Evolutionary conservation across 2,329 filamentous ascomycete species (phyloP).

Genomic region (Sarocladium brachiariae): DNA sequence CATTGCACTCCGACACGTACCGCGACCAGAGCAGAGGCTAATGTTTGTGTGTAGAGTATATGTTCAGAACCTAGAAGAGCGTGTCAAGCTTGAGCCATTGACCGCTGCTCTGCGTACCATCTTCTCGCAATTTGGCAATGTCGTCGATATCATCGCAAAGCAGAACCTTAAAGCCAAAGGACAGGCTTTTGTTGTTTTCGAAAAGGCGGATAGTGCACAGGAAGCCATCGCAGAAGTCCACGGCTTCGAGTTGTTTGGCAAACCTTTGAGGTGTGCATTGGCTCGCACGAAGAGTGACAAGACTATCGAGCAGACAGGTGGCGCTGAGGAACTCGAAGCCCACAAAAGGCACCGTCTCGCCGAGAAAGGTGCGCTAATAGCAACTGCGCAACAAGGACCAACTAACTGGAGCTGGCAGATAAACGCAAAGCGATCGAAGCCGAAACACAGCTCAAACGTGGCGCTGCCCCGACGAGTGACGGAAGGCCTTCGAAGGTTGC

Average conservation of each 20-base stretch:
- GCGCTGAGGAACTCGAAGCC: slow-evolving; percentile 72
- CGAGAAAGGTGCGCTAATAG: slow-evolving; percentile 70
- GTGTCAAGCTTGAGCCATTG: slow-evolving; percentile 73
- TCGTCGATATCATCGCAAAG: slow-evolving; percentile 82
- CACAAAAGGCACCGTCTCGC: slow-evolving; percentile 80
- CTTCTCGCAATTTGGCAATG: slow-evolving; percentile 82
- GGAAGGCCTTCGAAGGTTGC: slow-evolving; percentile 61
- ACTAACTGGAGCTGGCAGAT: slow-evolving; percentile 31
- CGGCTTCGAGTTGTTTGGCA: slow-evolving; percentile 88
- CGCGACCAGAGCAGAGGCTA: slow-evolving; percentile 27
- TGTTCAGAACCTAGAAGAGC: slow-evolving; percentile 84
- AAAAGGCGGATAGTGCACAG: slow-evolving; percentile 68
- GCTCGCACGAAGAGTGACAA: slow-evolving; percentile 83
- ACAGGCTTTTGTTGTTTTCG: slow-evolving; percentile 92
- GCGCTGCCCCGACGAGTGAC: slow-evolving; percentile 37
- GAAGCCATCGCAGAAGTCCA: slow-evolving; percentile 83
- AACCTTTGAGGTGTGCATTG: slow-evolving; percentile 78
- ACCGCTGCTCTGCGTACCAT: slow-evolving; percentile 67
- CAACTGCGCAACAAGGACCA: too few species aligned
- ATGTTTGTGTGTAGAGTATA: slow-evolving; percentile 47
- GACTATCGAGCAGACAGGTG: slow-evolving; percentile 68
- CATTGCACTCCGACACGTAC: slow-evolving; percentile 62
- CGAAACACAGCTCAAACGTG: slow-evolving; percentile 68
- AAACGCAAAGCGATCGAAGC: slow-evolving; percentile 78
- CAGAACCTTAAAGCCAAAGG: slow-evolving; percentile 88